Evolutionary conservation across 495 filamentous ascomycete species (phyloP), one percentile per base, ranked within the genome.

Genomic region (Penicillium ochrochloron): DNA sequence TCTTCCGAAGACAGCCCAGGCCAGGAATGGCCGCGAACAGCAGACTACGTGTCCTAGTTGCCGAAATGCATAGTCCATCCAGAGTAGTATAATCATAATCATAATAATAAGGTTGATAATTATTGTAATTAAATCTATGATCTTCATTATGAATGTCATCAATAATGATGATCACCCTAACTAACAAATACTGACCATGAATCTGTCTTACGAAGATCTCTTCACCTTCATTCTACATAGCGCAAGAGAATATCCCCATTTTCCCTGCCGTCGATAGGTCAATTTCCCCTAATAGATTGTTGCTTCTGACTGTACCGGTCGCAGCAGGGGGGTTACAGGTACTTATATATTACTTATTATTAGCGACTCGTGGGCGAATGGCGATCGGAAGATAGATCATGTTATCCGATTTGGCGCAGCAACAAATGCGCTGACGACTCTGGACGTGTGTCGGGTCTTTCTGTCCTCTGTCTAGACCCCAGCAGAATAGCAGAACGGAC

Each of bases 1-100:
- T 73, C 73, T 72, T 66, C 75, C 75, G 75, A 77, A 73, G 62
- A 65, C 68, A 65, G 68, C 35, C 59, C 59, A 58, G 61, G 63
- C 23, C 7, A 42, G 59, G 62, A 65, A 64, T 66, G 72, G 64
- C 64, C 61, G 64, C 37, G 60, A 65, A 62, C 50, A 44, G 72
- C 67, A 64, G 34, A 33, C 53, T 57, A 58, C 39, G 35, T 44
- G 56, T 42, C 21, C 39, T 25, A 19, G 54, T 19, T 19, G 34
- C 33, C 53, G 53, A 56, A 35, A 35, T 37, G 52, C 52, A 35
- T 23, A 33, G 23, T 35, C 14, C 17, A 17, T 11, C 9, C 7
- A 10, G 35, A 37, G 35, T 37, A 37, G 1, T 1, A 3, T 8
- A 9, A 7, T 4, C 8, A 37, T 11, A 33, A 19, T 55, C 25